phyloP scores from a whole-genome alignment of 2,329 filamentous ascomycete species.

The Akanthomyces uredinophilus region DNA sequence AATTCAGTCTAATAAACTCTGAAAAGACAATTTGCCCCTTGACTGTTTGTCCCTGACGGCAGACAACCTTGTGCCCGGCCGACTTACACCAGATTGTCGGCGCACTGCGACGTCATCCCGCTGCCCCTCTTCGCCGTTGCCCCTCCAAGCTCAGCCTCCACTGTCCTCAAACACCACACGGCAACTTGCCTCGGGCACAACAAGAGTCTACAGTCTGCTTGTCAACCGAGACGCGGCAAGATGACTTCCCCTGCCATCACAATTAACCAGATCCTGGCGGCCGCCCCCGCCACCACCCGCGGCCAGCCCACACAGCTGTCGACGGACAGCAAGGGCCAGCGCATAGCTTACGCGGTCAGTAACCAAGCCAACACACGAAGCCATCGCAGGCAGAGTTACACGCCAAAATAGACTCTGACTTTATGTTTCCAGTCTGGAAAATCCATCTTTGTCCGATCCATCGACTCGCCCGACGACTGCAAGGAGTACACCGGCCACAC shows the following conservation, averaged over 20 bases:
- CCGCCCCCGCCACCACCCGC: conserved; percentile 75
- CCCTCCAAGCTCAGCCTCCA: conserved; percentile 10
- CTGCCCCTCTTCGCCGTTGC: conserved; percentile 11
- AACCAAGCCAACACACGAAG: neutral
- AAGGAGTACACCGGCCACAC: conserved; percentile 94
- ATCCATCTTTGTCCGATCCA: conserved; percentile 91
- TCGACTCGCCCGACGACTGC: conserved; percentile 78
- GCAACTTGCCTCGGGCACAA: neutral
- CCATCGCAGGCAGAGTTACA: neutral
- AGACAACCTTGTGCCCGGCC: neutral
- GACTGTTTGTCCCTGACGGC: neutral
- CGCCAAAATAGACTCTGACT: neutral
- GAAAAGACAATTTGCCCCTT: neutral
- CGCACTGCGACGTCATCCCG: conserved; percentile 5
- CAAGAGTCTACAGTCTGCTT: neutral
- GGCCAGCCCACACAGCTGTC: conserved; percentile 88
- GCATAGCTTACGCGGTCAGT: conserved; percentile 85
- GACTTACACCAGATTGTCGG: neutral
- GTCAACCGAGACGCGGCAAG: neutral
- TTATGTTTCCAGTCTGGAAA: conserved; percentile 69
- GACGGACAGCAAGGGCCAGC: conserved; percentile 80
- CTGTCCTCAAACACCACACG: conserved; percentile 1
- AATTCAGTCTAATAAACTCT: neutral
- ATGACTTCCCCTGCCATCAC: conserved; percentile 45
- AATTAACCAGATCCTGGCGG: conserved; percentile 70